Evolutionary conservation across 139 green algal species (phyloP).

Genomic region (Volvox africanus): DNA sequence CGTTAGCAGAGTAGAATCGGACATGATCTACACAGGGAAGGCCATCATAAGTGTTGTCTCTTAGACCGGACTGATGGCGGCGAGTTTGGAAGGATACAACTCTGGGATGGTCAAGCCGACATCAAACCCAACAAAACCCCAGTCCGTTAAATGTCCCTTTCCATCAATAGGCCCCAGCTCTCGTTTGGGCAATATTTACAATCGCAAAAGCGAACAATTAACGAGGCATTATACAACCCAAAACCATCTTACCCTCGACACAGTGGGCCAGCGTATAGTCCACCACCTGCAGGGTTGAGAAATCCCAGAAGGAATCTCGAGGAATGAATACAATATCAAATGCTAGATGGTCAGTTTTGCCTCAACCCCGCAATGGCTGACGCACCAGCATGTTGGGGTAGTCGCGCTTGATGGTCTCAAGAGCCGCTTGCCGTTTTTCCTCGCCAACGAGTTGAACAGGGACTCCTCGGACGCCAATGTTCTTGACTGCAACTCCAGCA

Average conservation of each 20-base stretch:
- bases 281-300: constrained; percentile 1
- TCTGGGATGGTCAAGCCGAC: too few species aligned
- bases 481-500: constrained; percentile 54
- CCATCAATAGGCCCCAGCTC: too few species aligned
- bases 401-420: constrained; percentile 1
- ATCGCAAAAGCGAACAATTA: too few species aligned
- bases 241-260: constrained; percentile 3
- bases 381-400: constrained; percentile 36
- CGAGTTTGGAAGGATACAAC: too few species aligned
- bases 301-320: too few species aligned
- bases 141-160: too few species aligned
- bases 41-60: background rate
- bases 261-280: constrained; percentile 34
- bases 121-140: too few species aligned
- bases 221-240: too few species aligned
- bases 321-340: background rate
- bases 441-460: constrained; percentile 57
- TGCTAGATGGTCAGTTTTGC: too few species aligned
- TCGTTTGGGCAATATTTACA: too few species aligned
- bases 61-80: background rate
- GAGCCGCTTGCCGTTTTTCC: constrained; percentile 48
- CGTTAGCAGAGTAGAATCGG: constrained; percentile 19
- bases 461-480: constrained; percentile 54
- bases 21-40: constrained; percentile 2
- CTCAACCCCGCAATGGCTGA: background rate